Percentiles rank a stretch among this genome's conserved stretches.
phyloP scores from a whole-genome alignment of 2,329 filamentous ascomycete species.

The Drechmeria coniospora region DNA sequence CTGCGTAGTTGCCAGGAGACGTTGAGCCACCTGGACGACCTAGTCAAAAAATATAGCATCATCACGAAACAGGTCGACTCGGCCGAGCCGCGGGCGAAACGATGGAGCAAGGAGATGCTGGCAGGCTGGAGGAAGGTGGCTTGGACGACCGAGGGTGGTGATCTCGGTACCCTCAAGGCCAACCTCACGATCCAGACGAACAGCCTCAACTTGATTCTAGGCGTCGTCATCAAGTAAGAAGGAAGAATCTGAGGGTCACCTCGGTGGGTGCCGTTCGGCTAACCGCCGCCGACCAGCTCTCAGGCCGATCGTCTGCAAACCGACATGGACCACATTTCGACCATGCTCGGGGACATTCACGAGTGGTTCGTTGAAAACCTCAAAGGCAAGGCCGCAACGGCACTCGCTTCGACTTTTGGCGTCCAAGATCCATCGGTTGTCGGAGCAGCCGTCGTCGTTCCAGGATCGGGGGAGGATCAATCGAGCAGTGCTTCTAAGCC shows the following conservation, averaged over 20 bases:
- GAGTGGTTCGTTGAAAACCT: background rate
- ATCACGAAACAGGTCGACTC: background rate
- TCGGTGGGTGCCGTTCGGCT: background rate
- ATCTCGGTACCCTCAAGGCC: conserved; percentile 1
- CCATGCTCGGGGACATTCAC: conserved; percentile 2
- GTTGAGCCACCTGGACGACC: background rate
- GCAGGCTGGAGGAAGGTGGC: conserved; percentile 3
- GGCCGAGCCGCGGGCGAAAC: conserved; percentile 1
- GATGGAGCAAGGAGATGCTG: conserved; percentile 2
- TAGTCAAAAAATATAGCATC: conserved; percentile 2
- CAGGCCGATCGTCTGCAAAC: conserved; percentile 1
- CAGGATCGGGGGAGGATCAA: background rate
- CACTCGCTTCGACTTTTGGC: background rate
- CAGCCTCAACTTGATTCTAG: conserved; percentile 3
- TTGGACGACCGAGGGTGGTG: conserved; percentile 4
- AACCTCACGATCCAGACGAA: conserved; percentile 4
- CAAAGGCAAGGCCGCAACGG: background rate
- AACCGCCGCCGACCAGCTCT: conserved; percentile 1
- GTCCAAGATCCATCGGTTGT: background rate
- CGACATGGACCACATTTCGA: conserved; percentile 2
- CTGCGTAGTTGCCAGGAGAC: conserved; percentile 3
- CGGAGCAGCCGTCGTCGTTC: background rate
- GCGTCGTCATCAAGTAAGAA: conserved; percentile 3
- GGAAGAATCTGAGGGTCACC: background rate
- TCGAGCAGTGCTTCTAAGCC: background rate